These are phyloP conservation scores for Hypericum perforatum DNA, from an alignment of 345 rosid genomes.

Conservation along the genomic window DNA sequence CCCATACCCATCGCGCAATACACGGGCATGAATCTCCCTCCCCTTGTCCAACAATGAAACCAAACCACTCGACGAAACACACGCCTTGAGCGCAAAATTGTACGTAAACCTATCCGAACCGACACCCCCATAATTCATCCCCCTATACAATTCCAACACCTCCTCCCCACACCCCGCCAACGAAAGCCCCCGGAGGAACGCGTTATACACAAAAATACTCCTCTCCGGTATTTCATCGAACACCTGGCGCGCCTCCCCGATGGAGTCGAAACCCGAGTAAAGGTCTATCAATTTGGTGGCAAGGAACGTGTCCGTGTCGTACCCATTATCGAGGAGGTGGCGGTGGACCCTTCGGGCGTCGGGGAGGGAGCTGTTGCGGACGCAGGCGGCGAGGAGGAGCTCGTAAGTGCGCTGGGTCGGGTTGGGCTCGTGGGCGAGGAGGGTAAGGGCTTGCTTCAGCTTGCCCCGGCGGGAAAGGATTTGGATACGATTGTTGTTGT, in stretches of 20 bases:
- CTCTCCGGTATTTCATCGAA: conserved; percentile 66
- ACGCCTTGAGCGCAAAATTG: conserved; percentile 78
- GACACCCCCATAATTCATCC: conserved; percentile 48
- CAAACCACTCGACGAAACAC: conserved; percentile 49
- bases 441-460: conserved; percentile 61
- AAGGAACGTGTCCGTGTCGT: conserved; percentile 82
- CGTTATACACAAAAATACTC: conserved; percentile 82
- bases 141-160: conserved; percentile 52
- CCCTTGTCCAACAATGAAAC: conserved; percentile 35
- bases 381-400: conserved; percentile 64
- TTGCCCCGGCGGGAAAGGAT: conserved; percentile 61
- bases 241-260: conserved; percentile 61
- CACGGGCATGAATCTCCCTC: conserved; percentile 73
- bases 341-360: conserved; percentile 52
- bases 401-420: conserved; percentile 82
- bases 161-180: conserved; percentile 68
- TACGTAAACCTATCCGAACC: conserved; percentile 76
- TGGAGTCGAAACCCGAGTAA: conserved; percentile 45
- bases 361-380: conserved; percentile 41
- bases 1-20: conserved; percentile 52
- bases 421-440: conserved; percentile 43
- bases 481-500: conserved; percentile 47
- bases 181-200: conserved; percentile 65
- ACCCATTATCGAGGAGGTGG: conserved; percentile 59
- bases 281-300: conserved; percentile 76